Base-by-base conservation (phyloP, 2,329 filamentous ascomycete species). In the Paraphaeosphaeria sporulosa region DNA sequence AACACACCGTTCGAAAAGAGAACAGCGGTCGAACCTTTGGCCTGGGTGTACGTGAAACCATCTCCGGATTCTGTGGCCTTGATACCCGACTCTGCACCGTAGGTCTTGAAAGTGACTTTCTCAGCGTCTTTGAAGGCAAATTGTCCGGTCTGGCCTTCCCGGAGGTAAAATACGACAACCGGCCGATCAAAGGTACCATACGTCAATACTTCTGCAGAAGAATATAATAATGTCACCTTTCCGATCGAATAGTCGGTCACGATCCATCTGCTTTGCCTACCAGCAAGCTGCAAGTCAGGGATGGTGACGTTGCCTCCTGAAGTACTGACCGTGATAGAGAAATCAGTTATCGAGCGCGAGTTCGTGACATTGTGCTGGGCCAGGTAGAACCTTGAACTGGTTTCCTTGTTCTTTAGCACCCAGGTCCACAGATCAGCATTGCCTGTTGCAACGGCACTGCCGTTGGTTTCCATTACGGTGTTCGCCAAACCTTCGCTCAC, bases 391-490 rank as follows among this genome's bases (percentile, higher is more conserved):
- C 81, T 80, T 1, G 83, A 80, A 42, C 80, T 59, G 0, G 82
- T 82, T 38, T 83, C 78, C 0, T 83, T 83, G 57, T 85, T 87
- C 30, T 80, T 78, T 34, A 87, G 72, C 10, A 82, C 80, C 83
- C 84, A 85, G 1, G 82, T 85, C 65, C 78, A 86, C 7, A 84
- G 78, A 2, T 70, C 72, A 0, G 71, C 56, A 23, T 79, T 73
- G 52, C 70, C 72, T 47, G 73, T 76, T 57, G 76, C 79, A 64
- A 83, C 83, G 13, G 79, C 79, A 0, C 84, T 86, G 0, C 85
- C 84, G 61, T 86, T 87, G 1, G 83, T 84, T 52, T 82, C 74
- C 82, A 86, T 86, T 3, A 82, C 66, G 1, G 84, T 85, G 57
- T 85, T 81, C 17, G 84, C 70, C 5, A 87, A 75, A 53, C 82